phyloP scores from a whole-genome alignment of 805 yeast genomes.

The Brettanomyces bruxellensis region DNA sequence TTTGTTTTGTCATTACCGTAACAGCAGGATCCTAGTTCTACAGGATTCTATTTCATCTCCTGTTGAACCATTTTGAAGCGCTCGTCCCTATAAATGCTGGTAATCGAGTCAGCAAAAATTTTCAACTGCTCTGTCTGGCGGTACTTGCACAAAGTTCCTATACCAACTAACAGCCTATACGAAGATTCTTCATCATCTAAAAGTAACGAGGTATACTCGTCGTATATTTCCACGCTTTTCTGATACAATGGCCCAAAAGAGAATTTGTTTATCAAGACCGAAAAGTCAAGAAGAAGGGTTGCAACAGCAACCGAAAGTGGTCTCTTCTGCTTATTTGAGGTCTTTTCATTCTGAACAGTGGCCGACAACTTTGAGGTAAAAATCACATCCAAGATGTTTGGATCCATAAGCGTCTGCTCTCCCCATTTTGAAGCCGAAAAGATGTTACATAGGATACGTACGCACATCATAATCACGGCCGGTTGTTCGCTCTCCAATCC shows the following conservation, averaged over 20 bases:
- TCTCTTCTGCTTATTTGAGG: constrained; percentile 10
- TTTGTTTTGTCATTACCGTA: not conserved
- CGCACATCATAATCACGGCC: constrained; percentile 43
- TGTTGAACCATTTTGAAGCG: constrained; percentile 15
- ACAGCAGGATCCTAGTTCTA: not conserved
- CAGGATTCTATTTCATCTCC: constrained; percentile 10
- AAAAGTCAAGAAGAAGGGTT: constrained; percentile 41
- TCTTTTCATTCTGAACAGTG: constrained; percentile 9
- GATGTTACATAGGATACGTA: constrained; percentile 48
- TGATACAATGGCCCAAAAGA: constrained; percentile 20
- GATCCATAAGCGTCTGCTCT: constrained; percentile 32
- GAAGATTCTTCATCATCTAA: constrained; percentile 50
- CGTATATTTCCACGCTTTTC: constrained; percentile 17
- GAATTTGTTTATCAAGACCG: constrained; percentile 28
- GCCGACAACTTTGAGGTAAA: constrained; percentile 18
- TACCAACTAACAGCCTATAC: constrained; percentile 53
- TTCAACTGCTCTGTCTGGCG: constrained; percentile 6
- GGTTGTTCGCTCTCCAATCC: constrained; percentile 27
- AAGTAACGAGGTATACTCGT: constrained; percentile 8
- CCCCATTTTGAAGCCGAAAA: constrained; percentile 41
- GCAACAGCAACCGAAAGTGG: constrained; percentile 31
- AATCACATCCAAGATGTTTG: constrained; percentile 30
- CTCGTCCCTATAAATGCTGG: constrained; percentile 5
- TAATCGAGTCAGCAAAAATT: constrained; percentile 5
- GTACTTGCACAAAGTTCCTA: constrained; percentile 44